Conservation (phyloP, 1,284 basidiomycete species). For the Volvariella surrecta region DNA sequence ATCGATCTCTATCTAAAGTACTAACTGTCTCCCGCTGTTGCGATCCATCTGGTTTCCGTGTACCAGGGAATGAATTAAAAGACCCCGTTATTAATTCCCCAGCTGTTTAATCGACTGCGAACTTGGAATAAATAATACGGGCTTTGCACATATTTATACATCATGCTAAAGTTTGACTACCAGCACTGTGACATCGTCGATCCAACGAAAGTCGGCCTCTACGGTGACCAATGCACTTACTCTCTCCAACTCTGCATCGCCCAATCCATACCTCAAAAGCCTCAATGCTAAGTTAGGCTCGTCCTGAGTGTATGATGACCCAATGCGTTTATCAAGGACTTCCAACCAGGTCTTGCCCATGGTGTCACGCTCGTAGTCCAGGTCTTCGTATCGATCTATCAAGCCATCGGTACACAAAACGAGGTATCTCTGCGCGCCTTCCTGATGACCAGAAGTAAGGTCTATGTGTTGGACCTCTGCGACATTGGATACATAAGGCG, state of each 20-base stretch:
- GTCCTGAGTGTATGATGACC: constrained; percentile 10
- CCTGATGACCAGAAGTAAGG: constrained; percentile 12
- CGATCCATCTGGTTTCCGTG: no score
- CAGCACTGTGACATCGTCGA: constrained; percentile 63
- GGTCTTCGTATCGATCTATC: constrained; percentile 38
- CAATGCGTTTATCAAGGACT: constrained; percentile 17
- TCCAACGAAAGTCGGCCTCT: constrained; percentile 31
- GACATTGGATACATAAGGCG: constrained; percentile 48
- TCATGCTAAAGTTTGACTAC: constrained; percentile 23
- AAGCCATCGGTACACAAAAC: constrained; percentile 54
- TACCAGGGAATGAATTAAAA: no score
- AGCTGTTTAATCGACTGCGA: no score
- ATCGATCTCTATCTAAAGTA: no score
- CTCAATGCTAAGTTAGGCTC: constrained; percentile 38
- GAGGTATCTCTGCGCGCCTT: constrained; percentile 13
- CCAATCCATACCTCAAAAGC: constrained; percentile 49
- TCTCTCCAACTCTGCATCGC: constrained; percentile 59
- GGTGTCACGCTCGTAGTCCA: constrained; percentile 20
- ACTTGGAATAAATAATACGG: background rate
- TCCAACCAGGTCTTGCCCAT: constrained; percentile 34
- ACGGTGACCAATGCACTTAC: constrained; percentile 20
- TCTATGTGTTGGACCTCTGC: constrained; percentile 41
- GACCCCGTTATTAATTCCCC: no score
- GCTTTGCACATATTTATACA: constrained; percentile 5
- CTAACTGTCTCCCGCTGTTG: no score